These are phyloP conservation scores for Coemansia sp. DNA, from an alignment of 192 early-diverging fungal species.

Conservation along the genomic window DNA sequence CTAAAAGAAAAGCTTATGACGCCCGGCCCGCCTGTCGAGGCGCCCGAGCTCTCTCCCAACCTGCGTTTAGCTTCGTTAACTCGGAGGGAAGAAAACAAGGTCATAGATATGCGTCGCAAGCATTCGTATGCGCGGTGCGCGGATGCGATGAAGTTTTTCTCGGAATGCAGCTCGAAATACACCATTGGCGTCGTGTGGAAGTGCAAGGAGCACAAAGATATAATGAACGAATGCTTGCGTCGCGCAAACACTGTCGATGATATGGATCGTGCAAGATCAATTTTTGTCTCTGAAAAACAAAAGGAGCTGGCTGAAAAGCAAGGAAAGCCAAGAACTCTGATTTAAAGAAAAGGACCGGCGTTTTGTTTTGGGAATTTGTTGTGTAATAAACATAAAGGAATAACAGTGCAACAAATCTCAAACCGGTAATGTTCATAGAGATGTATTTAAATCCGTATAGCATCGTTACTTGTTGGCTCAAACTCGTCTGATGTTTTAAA, in stretches of 20 bases:
- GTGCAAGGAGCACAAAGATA: conserved; percentile 37
- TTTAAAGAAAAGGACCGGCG: conserved; percentile 49
- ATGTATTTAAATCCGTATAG: too few relatives aligned
- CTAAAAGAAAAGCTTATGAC: conserved; percentile 49
- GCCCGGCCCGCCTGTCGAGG: conserved; percentile 36
- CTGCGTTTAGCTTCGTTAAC: conserved; percentile 41
- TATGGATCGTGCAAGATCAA: conserved; percentile 48
- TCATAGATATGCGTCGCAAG: conserved; percentile 48
- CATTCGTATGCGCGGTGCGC: conserved; percentile 39
- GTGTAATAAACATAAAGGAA: too few relatives aligned
- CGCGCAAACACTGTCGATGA: conserved; percentile 50
- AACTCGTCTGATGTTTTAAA: too few relatives aligned
- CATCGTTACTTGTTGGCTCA: too few relatives aligned
- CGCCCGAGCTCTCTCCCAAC: conserved; percentile 31
- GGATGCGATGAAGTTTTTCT: conserved; percentile 36
- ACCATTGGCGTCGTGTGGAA: conserved; percentile 52
- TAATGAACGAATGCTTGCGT: conserved; percentile 57
- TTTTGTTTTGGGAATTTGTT: too few relatives aligned
- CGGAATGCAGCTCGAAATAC: conserved; percentile 50
- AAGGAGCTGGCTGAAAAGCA: conserved; percentile 32
- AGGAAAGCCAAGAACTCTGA: conserved; percentile 48
- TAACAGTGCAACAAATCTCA: too few relatives aligned
- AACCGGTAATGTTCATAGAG: too few relatives aligned
- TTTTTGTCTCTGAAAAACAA: conserved; percentile 30
- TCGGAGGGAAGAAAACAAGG: conserved; percentile 42